phyloP scores from a whole-genome alignment of 2,329 filamentous ascomycete genomes.

The Nemania serpens region DNA sequence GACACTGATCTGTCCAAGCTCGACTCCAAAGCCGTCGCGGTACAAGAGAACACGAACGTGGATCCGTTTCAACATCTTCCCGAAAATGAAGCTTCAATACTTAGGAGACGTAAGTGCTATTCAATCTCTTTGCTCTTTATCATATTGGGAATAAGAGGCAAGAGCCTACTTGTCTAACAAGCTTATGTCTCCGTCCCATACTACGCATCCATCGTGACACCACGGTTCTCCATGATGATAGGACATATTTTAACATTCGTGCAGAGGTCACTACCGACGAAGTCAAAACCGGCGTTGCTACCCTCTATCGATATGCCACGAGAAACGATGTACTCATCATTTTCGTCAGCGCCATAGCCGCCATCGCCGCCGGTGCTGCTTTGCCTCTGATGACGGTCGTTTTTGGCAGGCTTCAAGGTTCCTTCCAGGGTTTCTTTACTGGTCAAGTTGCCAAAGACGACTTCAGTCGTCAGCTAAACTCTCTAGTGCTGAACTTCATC shows the following conservation, averaged over 20 bases:
- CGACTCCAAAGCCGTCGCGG: conserved; percentile 49
- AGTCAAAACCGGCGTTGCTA: conserved; percentile 66
- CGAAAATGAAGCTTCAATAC: conserved; percentile 65
- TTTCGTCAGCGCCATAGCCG: conserved; percentile 61
- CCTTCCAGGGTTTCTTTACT: conserved; percentile 69
- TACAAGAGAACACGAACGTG: conserved; percentile 49
- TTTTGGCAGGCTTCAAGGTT: conserved; percentile 75
- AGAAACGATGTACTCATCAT: conserved; percentile 68
- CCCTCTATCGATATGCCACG: conserved; percentile 73
- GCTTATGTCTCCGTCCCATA: not conserved
- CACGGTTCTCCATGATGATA: not conserved
- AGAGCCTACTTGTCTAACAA: not conserved
- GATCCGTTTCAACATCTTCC: conserved; percentile 67
- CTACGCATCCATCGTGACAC: not conserved
- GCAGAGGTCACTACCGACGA: conserved; percentile 65
- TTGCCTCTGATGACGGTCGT: conserved; percentile 81
- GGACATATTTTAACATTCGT: conserved; percentile 6
- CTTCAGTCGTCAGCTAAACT: conserved; percentile 65
- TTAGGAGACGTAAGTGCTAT: conserved; percentile 56
- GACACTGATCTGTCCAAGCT: conserved; percentile 45
- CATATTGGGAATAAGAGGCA: not conserved
- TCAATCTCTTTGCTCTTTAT: not conserved
- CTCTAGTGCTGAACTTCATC: conserved; percentile 79
- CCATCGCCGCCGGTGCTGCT: conserved; percentile 74
- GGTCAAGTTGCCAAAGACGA: conserved; percentile 51